Evolutionary conservation across 208 protist species (phyloP).

Genomic region (Wallacemonas sp.): DNA sequence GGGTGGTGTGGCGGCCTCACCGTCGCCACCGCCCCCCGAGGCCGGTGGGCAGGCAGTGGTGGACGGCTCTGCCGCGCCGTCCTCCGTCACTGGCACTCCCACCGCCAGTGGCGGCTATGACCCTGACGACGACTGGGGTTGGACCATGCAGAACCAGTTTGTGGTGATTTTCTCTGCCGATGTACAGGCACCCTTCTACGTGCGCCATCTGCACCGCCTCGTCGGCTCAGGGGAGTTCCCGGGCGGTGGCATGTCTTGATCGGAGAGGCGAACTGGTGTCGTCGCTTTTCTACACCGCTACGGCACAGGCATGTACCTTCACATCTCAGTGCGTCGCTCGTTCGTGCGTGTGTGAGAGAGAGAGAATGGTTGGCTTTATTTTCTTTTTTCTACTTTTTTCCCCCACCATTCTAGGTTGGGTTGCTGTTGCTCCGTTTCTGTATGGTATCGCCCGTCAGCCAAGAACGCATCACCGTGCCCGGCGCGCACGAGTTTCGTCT

Average conservation of each 20-base stretch:
- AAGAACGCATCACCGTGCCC: too few relatives aligned
- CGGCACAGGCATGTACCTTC: too few relatives aligned
- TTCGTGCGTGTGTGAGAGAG: too few relatives aligned
- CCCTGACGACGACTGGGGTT: conserved; percentile 75
- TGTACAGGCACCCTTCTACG: conserved; percentile 54
- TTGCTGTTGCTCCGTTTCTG: too few relatives aligned
- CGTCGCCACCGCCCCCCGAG: background rate
- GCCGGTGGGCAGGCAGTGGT: background rate
- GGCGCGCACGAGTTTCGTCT: too few relatives aligned
- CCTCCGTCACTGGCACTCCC: conserved; percentile 9
- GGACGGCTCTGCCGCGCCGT: background rate
- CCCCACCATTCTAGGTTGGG: too few relatives aligned
- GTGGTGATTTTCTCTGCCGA: conserved; percentile 79
- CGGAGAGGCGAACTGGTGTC: too few relatives aligned
- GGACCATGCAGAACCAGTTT: conserved; percentile 53
- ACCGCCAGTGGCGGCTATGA: conserved; percentile 24
- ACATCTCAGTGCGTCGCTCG: background rate
- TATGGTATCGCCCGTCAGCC: too few relatives aligned
- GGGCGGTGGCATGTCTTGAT: too few relatives aligned
- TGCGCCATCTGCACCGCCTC: conserved; percentile 52
- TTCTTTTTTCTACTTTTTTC: too few relatives aligned
- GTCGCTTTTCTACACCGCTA: too few relatives aligned
- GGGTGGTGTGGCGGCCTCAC: background rate
- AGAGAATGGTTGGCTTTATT: background rate
- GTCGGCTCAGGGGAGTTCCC: background rate